Evolutionary conservation across 768 basidiomycete species (phyloP).

Genomic region (Mrakia gelida): DNA sequence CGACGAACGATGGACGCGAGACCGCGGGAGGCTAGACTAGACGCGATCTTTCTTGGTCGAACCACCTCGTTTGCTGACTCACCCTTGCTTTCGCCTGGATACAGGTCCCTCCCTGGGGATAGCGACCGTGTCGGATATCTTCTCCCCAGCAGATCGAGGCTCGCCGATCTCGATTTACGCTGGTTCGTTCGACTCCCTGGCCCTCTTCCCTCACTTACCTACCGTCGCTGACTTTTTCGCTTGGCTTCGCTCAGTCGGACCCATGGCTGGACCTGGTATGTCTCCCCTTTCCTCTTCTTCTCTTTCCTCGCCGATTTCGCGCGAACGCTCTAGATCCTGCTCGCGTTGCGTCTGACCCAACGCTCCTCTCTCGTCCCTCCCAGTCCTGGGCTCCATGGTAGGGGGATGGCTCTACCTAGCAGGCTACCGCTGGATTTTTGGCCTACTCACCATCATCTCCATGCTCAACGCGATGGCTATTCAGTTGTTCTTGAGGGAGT

Average conservation of each 20-base stretch:
- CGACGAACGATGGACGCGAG: too few relatives aligned
- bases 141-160: conserved; percentile 10
- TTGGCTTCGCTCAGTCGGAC: conserved; percentile 5
- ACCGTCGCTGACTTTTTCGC: too few relatives aligned
- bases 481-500: conserved; percentile 15
- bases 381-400: conserved; percentile 19
- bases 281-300: not conserved
- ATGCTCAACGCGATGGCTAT: conserved; percentile 1
- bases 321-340: too few relatives aligned
- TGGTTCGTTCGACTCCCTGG: too few relatives aligned
- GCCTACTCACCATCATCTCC: conserved; percentile 23
- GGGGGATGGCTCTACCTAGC: conserved; percentile 23
- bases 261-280: conserved; percentile 22
- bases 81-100: not conserved
- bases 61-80: not conserved
- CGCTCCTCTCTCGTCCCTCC: not conserved
- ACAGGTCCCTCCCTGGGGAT: conserved; percentile 19
- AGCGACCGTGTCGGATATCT: conserved; percentile 26
- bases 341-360: too few relatives aligned
- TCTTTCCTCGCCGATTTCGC: not conserved
- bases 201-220: too few relatives aligned
- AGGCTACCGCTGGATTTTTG: conserved; percentile 29
- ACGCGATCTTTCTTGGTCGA: not conserved
- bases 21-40: not conserved
- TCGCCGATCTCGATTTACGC: conserved; percentile 26